Base-by-base conservation (phyloP, 2,329 filamentous ascomycete species). In the Neonectria neomacrospora region DNA sequence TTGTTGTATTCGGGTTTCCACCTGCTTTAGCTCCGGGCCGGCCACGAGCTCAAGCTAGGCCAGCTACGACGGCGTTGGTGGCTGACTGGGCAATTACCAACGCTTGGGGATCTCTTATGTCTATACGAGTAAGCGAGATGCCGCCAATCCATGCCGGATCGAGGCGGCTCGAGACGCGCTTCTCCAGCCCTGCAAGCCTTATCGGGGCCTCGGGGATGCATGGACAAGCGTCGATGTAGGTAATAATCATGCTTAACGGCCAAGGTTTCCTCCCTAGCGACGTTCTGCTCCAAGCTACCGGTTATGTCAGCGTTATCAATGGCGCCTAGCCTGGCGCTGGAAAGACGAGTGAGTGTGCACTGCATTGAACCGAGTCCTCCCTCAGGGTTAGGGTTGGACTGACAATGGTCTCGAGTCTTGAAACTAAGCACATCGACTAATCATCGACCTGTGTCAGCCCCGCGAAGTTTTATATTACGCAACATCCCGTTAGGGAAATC, bases 31-130 rank as follows among this genome's bases (percentile, higher is more conserved):
- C 28, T 52, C 54, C 30, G 20, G 56, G 11, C 30, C 20, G 56
- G 11, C 16, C n/a, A 11, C 37, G 9, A 45, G 47, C 37, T 58
- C 48, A 30, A 66, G 45, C 56, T 52, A 20, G n/a, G 37, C 60
- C 34, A 57, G 41, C 53, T 66, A 68, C 51, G 30, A 18, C 34
- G 48, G 50, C 50, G 32, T 39, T 45, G 20, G 54, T 55, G 64
- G 67, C 64, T 71, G 56, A 72, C 66, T 60, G 59, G 68, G n/a
- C 54, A 16, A 70, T 71, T 68, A 71, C 69, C 63, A 71, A 71
- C 59, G 54, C 52, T 52, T 55, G 26, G 18, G 44, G 3, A 52
- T 51, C 52, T 28, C 28, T 56, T 47, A 52, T 61, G 53, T 45
- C 14, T 9, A 56, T 41, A 61, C 58, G 45, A 61, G 53, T 61